Evolutionary conservation across 352 stramenopile genomes (phyloP).

Genomic region (Pythium volutum): DNA sequence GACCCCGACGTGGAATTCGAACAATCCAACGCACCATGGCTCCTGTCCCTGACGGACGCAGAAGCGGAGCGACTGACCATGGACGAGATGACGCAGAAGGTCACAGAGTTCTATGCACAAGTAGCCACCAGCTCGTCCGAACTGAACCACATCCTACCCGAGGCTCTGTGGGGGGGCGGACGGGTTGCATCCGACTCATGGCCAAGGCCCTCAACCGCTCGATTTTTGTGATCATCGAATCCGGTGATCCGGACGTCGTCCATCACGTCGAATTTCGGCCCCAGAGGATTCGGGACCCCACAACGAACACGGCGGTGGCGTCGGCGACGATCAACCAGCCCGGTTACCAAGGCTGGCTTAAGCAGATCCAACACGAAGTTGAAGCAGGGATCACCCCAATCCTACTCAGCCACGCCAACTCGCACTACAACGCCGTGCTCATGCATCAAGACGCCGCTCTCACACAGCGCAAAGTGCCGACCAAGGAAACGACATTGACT

Average conservation of each 20-base stretch:
- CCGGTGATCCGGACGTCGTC: background rate
- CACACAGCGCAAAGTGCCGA: too few species aligned
- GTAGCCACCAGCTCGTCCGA: slow-evolving; percentile 10
- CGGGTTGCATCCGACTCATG: background rate
- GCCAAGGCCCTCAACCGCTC: background rate
- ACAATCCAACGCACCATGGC: background rate
- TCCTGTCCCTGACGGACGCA: background rate
- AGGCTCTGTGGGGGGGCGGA: background rate
- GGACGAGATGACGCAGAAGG: too few species aligned
- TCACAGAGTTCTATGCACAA: background rate
- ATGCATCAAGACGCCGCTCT: background rate
- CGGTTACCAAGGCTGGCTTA: background rate
- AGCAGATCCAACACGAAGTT: background rate
- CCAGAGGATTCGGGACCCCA: background rate
- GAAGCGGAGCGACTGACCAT: too few species aligned
- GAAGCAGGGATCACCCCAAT: background rate
- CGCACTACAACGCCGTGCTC: slow-evolving; percentile 4
- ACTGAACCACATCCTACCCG: background rate
- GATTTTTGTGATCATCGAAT: background rate
- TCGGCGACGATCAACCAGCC: background rate
- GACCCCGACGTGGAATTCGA: too few species aligned
- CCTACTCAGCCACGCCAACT: background rate
- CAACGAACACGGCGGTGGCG: background rate
- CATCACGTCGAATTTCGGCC: background rate
- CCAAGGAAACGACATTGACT: background rate